Evolutionary conservation across 345 rosid genomes (phyloP), one percentile per base, ranked within the genome.

Genomic region (Arabis alpina): DNA sequence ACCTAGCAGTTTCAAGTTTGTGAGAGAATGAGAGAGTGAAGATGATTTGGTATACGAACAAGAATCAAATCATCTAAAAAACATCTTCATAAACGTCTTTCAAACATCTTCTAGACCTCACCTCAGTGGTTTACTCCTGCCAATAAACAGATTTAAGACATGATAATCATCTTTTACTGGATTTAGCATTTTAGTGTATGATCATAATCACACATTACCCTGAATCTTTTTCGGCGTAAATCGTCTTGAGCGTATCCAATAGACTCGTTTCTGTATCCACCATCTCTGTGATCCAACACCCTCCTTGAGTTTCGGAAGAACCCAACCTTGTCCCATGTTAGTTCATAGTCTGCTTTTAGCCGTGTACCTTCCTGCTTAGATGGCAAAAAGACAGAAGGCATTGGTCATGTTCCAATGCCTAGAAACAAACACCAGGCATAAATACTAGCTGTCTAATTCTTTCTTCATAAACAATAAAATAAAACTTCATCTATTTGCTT

Each of bases 271-370:
- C 77, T 79, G 64, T 80, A 64, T 48, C 76, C 69, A 10, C 39
- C 72, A 66, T 63, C 49, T 73, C 77, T 55, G 61, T 72, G 73
- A 73, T 76, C 75, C 54, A 72, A 66, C 39, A 24, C 7, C 36
- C 67, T 81, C 78, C 87, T 84, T 5, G 83, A 74, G 77, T 77
- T 80, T 24, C 76, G 78, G 82, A 90, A 93, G 77, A 82, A 81
- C 71, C 85, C 87, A 69, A 84, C 88, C 75, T 83, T 87, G 81
- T 85, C 87, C 97, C 93, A 90, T 60, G 87, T 82, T 44, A 88
- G 87, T 68, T 86, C 94, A 70, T 83, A 93, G 80, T 89, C 96
- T 64, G 96, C 92, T 79, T 79, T 86, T 79, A 87, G 42, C 66
- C 85, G 78, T 40, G 94, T 82, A 50, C 98, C 96, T 87, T 91